A percentile compares a stretch with the other conserved stretches of the same genome.
Conservation (phyloP, 306 rosid species). For the Quillaja saponaria region DNA sequence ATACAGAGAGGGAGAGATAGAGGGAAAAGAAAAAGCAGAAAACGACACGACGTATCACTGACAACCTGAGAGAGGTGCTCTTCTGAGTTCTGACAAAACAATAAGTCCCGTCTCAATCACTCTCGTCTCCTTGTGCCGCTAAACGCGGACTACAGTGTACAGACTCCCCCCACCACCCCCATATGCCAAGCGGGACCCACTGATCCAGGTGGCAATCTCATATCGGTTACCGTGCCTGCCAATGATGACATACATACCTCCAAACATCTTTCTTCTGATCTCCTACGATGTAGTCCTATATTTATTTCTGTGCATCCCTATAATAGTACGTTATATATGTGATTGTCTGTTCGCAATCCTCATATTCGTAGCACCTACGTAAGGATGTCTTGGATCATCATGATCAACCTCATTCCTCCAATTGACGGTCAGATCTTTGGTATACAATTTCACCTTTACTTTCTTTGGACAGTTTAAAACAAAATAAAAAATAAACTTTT, state of each 20-base stretch:
- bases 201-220: neutral
- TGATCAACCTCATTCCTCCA: neutral
- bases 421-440: slow-evolving; percentile 18
- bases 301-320: neutral
- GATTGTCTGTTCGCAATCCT: too few relatives aligned
- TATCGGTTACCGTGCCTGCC: neutral
- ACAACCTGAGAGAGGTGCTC: neutral
- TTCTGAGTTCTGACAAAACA: slow-evolving; percentile 24
- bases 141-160: slow-evolving; percentile 58
- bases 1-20: too few relatives aligned
- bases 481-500: too few relatives aligned
- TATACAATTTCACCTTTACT: too few relatives aligned
- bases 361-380: too few relatives aligned
- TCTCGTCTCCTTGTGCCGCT: slow-evolving; percentile 51
- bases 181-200: too few relatives aligned
- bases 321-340: neutral
- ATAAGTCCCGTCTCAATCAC: slow-evolving; percentile 45
- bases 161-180: too few relatives aligned
- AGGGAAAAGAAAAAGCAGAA: neutral
- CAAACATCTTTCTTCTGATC: neutral
- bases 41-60: slow-evolving; percentile 54
- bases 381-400: neutral
- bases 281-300: slow-evolving; percentile 8
- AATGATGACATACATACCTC: neutral
- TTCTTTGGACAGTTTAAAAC: too few relatives aligned